These are phyloP conservation scores for Odontarrhena argentea DNA, from an alignment of 345 rosid genomes.

Conservation along the genomic window DNA sequence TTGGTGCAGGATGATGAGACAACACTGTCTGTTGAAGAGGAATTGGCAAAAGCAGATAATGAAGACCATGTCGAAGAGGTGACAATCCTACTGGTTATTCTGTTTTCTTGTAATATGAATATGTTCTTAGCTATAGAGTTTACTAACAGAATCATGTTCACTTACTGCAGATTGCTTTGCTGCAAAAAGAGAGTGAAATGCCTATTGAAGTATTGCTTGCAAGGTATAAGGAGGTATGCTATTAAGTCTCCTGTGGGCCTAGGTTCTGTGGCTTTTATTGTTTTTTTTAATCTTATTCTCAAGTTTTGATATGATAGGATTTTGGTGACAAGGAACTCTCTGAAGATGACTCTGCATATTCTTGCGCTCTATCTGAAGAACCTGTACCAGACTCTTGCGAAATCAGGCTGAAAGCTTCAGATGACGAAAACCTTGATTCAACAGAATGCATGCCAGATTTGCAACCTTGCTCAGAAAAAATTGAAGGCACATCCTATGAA, in stretches of 20 bases:
- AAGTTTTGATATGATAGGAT: slow-evolving; percentile 56
- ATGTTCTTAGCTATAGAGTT: slow-evolving; percentile 32
- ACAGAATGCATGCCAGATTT: slow-evolving; percentile 40
- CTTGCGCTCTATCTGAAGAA: slow-evolving; percentile 66
- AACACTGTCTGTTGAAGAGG: slow-evolving; percentile 85
- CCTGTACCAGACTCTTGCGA: slow-evolving; percentile 48
- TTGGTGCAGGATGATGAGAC: slow-evolving; percentile 87
- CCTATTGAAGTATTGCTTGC: slow-evolving; percentile 86
- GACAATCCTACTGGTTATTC: slow-evolving; percentile 31
- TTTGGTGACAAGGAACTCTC: slow-evolving; percentile 54
- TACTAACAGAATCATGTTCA: slow-evolving; percentile 27
- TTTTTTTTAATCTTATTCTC: slow-evolving; percentile 25
- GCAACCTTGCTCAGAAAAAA: slow-evolving; percentile 44
- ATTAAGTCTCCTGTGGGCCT: slow-evolving; percentile 38
- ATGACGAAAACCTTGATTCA: slow-evolving; percentile 47
- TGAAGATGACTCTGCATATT: slow-evolving; percentile 70
- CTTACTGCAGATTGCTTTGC: slow-evolving; percentile 68
- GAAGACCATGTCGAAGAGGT: slow-evolving; percentile 77
- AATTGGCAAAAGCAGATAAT: slow-evolving; percentile 73
- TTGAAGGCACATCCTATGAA: slow-evolving; percentile 44
- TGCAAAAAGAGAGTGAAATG: slow-evolving; percentile 90
- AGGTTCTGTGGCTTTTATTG: slow-evolving; percentile 15
- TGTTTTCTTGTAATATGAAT: slow-evolving; percentile 18
- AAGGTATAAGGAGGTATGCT: slow-evolving; percentile 93
- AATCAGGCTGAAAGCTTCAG: slow-evolving; percentile 47